A percentile compares a stretch with the other conserved stretches of the same genome.
Evolutionary conservation across 148 eudicot genomes (phyloP).

Genomic region (Amaranthus hypochondriacus): DNA sequence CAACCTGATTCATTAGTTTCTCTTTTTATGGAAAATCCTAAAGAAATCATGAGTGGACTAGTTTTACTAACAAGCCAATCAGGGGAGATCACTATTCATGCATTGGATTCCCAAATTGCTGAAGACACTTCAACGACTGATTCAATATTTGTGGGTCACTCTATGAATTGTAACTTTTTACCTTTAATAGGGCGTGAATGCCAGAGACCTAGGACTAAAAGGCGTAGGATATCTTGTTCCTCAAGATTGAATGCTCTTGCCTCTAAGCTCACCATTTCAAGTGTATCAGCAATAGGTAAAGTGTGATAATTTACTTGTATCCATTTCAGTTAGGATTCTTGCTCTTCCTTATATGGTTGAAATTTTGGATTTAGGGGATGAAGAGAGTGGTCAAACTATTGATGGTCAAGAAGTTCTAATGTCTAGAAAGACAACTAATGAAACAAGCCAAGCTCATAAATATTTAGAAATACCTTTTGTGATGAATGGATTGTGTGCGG

Average conservation of each 20-base stretch:
- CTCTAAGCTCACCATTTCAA: neutral
- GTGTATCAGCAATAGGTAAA: neutral
- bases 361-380: neutral
- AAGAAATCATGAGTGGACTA: neutral
- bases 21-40: constrained; percentile 13
- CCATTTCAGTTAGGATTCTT: neutral
- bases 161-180: neutral
- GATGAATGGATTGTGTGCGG: neutral
- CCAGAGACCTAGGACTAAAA: constrained; percentile 14
- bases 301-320: neutral
- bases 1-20: neutral
- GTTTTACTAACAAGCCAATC: constrained; percentile 10
- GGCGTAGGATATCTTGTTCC: constrained; percentile 1
- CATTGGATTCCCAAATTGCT: neutral
- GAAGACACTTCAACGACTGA: neutral
- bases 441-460: neutral
- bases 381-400: neutral
- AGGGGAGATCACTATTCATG: neutral
- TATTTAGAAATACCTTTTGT: neutral
- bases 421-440: neutral
- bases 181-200: constrained; percentile 4
- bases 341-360: neutral
- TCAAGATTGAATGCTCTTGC: neutral
- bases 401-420: neutral
- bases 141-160: neutral